These are phyloP conservation scores for Coniella lustricola DNA, from an alignment of 2,329 filamentous ascomycete species.

Conservation along the genomic window DNA sequence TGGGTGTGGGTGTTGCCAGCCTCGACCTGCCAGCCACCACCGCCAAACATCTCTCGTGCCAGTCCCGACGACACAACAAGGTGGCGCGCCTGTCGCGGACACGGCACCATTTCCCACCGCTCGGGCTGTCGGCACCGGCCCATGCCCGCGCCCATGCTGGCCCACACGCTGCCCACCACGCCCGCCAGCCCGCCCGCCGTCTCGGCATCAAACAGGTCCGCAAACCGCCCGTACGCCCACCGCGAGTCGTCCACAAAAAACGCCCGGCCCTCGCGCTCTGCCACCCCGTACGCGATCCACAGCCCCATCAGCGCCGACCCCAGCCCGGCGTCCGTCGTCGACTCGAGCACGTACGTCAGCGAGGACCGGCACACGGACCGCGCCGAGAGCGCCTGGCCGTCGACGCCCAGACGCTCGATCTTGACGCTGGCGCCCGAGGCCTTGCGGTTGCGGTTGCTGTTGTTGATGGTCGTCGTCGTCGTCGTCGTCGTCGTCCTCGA, in stretches of 20 bases:
- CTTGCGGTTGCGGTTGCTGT: conserved; percentile 52
- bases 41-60: conserved; percentile 55
- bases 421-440: conserved; percentile 24
- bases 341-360: conserved; percentile 73
- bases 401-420: conserved; percentile 40
- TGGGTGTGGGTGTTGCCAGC: no score
- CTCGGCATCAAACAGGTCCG: conserved; percentile 62
- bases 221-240: conserved; percentile 75
- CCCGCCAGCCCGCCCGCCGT: conserved; percentile 55
- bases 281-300: conserved; percentile 79
- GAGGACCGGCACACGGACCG: conserved; percentile 59
- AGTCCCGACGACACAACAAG: conserved; percentile 68
- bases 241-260: conserved; percentile 83
- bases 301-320: conserved; percentile 70
- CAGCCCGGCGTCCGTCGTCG: conserved; percentile 61
- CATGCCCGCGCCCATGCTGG: no score
- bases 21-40: conserved; percentile 12
- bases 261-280: conserved; percentile 62
- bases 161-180: no score
- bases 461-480: conserved; percentile 70
- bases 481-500: conserved; percentile 57
- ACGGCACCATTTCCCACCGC: conserved; percentile 70
- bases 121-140: conserved; percentile 65
- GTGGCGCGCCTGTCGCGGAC: conserved; percentile 68
- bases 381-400: conserved; percentile 35